phyloP scores from a whole-genome alignment of 371 early-diverging fungal genomes.

The Mucor irregularis region DNA sequence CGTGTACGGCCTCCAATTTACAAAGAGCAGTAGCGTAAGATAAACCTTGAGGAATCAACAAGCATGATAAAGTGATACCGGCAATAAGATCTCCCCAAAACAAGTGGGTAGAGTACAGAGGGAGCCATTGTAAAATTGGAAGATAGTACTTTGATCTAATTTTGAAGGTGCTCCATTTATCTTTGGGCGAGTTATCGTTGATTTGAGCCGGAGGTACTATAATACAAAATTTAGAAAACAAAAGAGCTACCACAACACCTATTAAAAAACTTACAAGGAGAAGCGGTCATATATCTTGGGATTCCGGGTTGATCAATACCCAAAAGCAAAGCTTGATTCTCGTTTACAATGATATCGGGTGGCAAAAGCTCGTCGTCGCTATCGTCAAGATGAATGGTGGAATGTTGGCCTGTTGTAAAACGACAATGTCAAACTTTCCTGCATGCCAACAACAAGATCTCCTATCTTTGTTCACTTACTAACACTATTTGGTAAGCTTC shows the following conservation, averaged over 20 bases:
- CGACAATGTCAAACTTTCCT: no score
- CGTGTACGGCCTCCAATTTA: conserved; percentile 82
- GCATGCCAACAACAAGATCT: neutral
- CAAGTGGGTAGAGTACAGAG: conserved; percentile 61
- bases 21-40: conserved; percentile 89
- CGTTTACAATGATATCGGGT: conserved; percentile 18
- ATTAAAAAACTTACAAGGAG: conserved; percentile 23
- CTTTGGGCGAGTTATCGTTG: conserved; percentile 29
- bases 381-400: conserved; percentile 19
- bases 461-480: neutral
- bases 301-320: conserved; percentile 19
- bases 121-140: conserved; percentile 88
- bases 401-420: conserved; percentile 4
- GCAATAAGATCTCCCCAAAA: conserved; percentile 75
- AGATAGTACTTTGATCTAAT: conserved; percentile 85
- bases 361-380: conserved; percentile 19
- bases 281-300: conserved; percentile 31
- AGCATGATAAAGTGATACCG: conserved; percentile 84
- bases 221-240: no score
- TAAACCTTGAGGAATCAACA: conserved; percentile 87
- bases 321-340: conserved; percentile 16
- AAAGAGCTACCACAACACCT: conserved; percentile 1
- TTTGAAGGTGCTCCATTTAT: conserved; percentile 40
- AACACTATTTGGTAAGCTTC: neutral
- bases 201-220: conserved; percentile 42